Evolutionary conservation across 2,329 filamentous ascomycete species (phyloP), one percentile per base, ranked within the genome.

Genomic region (Colletotrichum cordylinicola): DNA sequence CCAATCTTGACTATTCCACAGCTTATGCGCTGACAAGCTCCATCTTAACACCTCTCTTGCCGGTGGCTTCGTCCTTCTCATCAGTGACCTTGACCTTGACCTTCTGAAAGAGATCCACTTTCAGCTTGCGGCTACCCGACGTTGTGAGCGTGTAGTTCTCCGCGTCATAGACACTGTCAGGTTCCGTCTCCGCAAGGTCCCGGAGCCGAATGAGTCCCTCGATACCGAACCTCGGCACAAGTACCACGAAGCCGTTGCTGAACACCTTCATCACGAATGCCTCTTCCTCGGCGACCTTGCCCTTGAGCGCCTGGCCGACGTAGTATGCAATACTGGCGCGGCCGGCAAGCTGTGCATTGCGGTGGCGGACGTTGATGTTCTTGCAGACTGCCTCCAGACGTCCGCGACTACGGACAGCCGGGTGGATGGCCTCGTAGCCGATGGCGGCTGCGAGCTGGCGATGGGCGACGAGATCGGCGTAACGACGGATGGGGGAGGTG

Each of bases 211-310:
- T 97, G 77, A 98, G 87, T 55, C 95, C 94, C 87, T 99, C 97
- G 80, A 99, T 98, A 55, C 97, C 97, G 84, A 99, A 99, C 18
- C 95, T 90, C 8, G 97, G 97, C 66, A 99, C 96, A 77, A 98
- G 96, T 13, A 98, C 96, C 21, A 98, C 97, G 80, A 98, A 96
- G 8, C 97, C 97, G 86, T 99, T 99, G 83, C 94, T 96, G 85
- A 99, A 99, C 69, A 99, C 94, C 82, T 95, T 95, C 94, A 99
- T 98, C 61, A 99, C 93, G 84, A 98, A 98, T 4, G 95, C 97
- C 74, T 98, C 96, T 84, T 98, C 96, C 80, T 96, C 93, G 9
- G 91, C 91, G 35, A 91, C 88, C 79, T 89, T 88, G 77, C 91
- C 95, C 87, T 97, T 97, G 72, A 99, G 93, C 15, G 96, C 96